Evolutionary conservation across 768 basidiomycete species (phyloP).

Genomic region (Termitomyces sp.): DNA sequence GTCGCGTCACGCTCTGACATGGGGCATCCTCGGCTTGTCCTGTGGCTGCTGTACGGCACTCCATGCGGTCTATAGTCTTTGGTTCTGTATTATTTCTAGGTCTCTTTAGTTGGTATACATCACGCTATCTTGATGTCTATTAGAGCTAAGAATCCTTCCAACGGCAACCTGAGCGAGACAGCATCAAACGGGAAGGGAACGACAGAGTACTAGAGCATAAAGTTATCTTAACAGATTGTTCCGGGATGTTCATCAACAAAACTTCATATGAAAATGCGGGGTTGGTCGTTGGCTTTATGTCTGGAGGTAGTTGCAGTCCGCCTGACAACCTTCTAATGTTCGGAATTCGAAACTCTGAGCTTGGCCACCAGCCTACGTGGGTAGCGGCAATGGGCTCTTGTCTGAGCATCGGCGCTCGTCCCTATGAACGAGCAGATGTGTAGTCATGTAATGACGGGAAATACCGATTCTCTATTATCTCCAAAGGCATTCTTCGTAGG

Average conservation of each 20-base stretch:
- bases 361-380: constrained; percentile 23
- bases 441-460: no score
- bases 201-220: constrained; percentile 27
- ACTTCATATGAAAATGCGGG: constrained; percentile 32
- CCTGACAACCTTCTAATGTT: constrained; percentile 22
- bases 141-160: constrained; percentile 19
- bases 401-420: no score
- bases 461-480: no score
- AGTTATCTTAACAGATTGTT: not conserved
- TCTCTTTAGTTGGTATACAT: constrained; percentile 16
- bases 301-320: constrained; percentile 29
- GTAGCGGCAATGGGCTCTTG: no score
- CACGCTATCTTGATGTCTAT: constrained; percentile 28
- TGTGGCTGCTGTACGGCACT: not conserved
- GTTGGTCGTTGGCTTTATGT: constrained; percentile 33
- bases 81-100: not conserved
- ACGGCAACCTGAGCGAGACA: constrained; percentile 20
- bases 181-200: constrained; percentile 31
- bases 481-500: no score
- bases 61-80: not conserved
- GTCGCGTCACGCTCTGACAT: no score
- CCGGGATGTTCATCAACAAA: constrained; percentile 9
- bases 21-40: not conserved
- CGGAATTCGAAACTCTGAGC: constrained; percentile 9
- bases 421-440: no score